Conservation (phyloP, 306 rosid species). For the Glycyrrhiza uralensis region DNA sequence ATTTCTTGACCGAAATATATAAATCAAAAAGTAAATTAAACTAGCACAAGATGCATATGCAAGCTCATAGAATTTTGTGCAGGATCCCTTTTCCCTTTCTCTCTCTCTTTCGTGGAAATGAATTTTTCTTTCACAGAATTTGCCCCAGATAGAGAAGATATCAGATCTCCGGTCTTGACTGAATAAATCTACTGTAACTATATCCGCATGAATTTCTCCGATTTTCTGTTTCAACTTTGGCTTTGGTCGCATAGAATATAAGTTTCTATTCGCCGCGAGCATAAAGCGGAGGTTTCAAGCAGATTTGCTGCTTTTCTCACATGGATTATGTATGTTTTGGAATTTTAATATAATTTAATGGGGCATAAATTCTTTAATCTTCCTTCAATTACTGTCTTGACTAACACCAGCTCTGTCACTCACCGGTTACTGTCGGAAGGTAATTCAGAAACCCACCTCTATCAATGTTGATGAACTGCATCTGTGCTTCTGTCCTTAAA, state of each 20-base stretch:
- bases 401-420: slow-evolving; percentile 32
- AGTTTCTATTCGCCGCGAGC: slow-evolving; percentile 2
- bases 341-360: not conserved
- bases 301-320: not conserved
- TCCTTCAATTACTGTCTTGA: slow-evolving; percentile 14
- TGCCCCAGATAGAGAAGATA: slow-evolving; percentile 5
- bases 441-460: slow-evolving; percentile 16
- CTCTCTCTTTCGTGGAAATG: slow-evolving; percentile 22
- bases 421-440: slow-evolving; percentile 25
- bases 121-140: not conserved
- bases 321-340: not conserved
- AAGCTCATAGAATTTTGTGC: slow-evolving; percentile 15
- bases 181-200: slow-evolving; percentile 19
- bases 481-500: slow-evolving; percentile 2
- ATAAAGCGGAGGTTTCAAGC: slow-evolving; percentile 21
- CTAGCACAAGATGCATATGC: not conserved
- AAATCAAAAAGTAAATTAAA: not conserved
- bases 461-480: slow-evolving; percentile 9
- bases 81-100: not conserved
- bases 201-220: slow-evolving; percentile 23
- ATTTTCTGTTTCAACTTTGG: slow-evolving; percentile 18
- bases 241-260: slow-evolving; percentile 16
- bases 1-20: not conserved
- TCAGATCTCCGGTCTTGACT: slow-evolving; percentile 33
- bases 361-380: not conserved